Conservation (phyloP, 805 yeast genomes). For the Blastobotrys robertii region DNA sequence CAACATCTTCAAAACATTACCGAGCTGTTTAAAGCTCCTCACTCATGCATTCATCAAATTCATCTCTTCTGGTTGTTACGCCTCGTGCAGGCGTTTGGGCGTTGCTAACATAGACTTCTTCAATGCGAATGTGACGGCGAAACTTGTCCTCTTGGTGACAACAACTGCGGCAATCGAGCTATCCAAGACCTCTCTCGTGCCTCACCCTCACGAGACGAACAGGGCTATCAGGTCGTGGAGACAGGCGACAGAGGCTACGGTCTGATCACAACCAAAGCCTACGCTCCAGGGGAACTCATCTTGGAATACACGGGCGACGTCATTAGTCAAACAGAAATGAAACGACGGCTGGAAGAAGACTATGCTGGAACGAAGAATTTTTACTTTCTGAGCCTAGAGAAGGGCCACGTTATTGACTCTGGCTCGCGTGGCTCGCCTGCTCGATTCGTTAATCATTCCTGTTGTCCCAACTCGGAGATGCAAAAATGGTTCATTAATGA, state of each 20-base stretch:
- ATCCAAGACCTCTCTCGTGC: slow-evolving; percentile 21
- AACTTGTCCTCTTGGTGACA: slow-evolving; percentile 26
- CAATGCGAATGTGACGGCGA: slow-evolving; percentile 29
- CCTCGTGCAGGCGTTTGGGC: neutral
- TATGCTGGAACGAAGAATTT: slow-evolving; percentile 29
- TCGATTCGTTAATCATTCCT: slow-evolving; percentile 42
- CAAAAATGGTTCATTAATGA: slow-evolving; percentile 40
- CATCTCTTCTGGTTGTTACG: too few relatives aligned
- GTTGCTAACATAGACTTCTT: slow-evolving; percentile 12
- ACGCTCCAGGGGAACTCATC: slow-evolving; percentile 32
- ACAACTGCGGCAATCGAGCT: slow-evolving; percentile 33
- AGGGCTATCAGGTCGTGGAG: slow-evolving; percentile 19
- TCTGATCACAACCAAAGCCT: slow-evolving; percentile 30
- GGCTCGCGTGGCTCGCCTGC: slow-evolving; percentile 39
- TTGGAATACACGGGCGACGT: slow-evolving; percentile 44
- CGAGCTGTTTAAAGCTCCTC: too few relatives aligned
- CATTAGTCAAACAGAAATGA: slow-evolving; percentile 32
- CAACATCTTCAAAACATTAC: too few relatives aligned
- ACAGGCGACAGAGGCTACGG: slow-evolving; percentile 37
- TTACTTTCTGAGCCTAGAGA: slow-evolving; percentile 35
- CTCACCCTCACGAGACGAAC: slow-evolving; percentile 5
- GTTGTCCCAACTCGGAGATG: slow-evolving; percentile 39
- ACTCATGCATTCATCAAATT: too few relatives aligned
- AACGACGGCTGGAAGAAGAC: slow-evolving; percentile 27
- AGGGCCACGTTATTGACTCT: slow-evolving; percentile 36